Evolutionary conservation across 768 basidiomycete genomes (phyloP), one percentile per base, ranked within the genome.

Genomic region (Xerocomus potaroensis): DNA sequence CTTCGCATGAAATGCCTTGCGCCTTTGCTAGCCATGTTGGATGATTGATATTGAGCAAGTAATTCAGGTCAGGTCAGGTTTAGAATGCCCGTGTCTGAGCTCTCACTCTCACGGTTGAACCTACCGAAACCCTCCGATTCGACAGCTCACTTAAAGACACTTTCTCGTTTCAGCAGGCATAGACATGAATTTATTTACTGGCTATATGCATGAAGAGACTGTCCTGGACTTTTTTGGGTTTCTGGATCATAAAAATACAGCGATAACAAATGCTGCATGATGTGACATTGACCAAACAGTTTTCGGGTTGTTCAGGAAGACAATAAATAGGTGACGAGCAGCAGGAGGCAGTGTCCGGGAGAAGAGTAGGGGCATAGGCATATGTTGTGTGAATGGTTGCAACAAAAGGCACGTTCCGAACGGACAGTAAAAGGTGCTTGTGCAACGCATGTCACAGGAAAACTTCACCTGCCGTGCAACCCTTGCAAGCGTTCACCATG

Each of bases 1-100:
- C 75, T 54, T 50, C 61, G 62, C 66, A 66, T 65, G 53, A 67
- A 67, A 32, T 54, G 48, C 23, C 55, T 66, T n/a, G 14, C n/a
- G 15, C 49, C 53, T 47, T 48, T 59, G 36, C 31, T 38, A 23
- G 51, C 57, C 64, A 68, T 68, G 48, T 45, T 56, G 38, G 40
- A 49, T 48, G 27, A 27, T 53, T n/a, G n/a, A n/a, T n/a, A n/a
- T n/a, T n/a, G n/a, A n/a, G n/a, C n/a, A n/a, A n/a, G n/a, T n/a
- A n/a, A n/a, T n/a, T n/a, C n/a, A n/a, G n/a, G n/a, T n/a, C n/a
- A n/a, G n/a, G n/a, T n/a, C n/a, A n/a, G n/a, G n/a, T n/a, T n/a
- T n/a, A n/a, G n/a, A n/a, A n/a, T n/a, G n/a, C n/a, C n/a, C n/a
- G n/a, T n/a, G n/a, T n/a, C n/a, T n/a, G n/a, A n/a, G n/a, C n/a